Evolutionary conservation across 768 basidiomycete genomes (phyloP).

Genomic region (Saitozyma sp.): DNA sequence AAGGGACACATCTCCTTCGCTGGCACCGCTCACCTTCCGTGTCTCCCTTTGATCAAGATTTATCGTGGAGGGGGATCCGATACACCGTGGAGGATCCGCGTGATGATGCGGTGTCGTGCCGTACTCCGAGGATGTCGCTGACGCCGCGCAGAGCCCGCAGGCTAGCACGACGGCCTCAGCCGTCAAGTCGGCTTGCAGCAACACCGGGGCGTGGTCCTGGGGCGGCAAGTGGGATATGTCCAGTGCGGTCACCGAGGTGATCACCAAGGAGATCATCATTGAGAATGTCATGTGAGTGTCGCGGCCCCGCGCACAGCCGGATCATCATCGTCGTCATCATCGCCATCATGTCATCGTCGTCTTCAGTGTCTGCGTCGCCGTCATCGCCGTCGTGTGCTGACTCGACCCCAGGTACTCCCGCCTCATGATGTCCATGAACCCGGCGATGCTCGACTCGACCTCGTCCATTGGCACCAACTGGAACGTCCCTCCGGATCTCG

Average conservation of each 20-base stretch:
- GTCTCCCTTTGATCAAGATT: too few relatives aligned
- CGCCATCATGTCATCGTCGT: neutral
- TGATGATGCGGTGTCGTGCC: too few relatives aligned
- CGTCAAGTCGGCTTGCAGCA: slow-evolving; percentile 24
- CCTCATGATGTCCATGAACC: slow-evolving; percentile 37
- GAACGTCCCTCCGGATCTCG: slow-evolving; percentile 27
- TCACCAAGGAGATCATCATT: slow-evolving; percentile 26
- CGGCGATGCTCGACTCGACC: slow-evolving; percentile 22
- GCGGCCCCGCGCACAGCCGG: too few relatives aligned
- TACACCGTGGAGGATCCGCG: too few relatives aligned
- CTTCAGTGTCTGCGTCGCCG: neutral
- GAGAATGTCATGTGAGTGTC: slow-evolving; percentile 40
- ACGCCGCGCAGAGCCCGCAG: slow-evolving; percentile 10
- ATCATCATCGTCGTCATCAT: neutral
- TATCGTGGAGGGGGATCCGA: too few relatives aligned
- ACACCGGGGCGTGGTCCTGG: slow-evolving; percentile 33
- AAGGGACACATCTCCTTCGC: too few relatives aligned
- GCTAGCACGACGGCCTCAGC: slow-evolving; percentile 19
- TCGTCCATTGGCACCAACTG: neutral
- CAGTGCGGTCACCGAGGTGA: slow-evolving; percentile 1
- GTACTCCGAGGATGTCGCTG: too few relatives aligned
- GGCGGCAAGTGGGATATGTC: slow-evolving; percentile 32
- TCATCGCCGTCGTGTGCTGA: neutral
- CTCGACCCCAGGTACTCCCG: slow-evolving; percentile 31
- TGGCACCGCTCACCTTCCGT: neutral